Evolutionary conservation across 1,284 basidiomycete genomes (phyloP).

Genomic region (Rhizoctonia solani): DNA sequence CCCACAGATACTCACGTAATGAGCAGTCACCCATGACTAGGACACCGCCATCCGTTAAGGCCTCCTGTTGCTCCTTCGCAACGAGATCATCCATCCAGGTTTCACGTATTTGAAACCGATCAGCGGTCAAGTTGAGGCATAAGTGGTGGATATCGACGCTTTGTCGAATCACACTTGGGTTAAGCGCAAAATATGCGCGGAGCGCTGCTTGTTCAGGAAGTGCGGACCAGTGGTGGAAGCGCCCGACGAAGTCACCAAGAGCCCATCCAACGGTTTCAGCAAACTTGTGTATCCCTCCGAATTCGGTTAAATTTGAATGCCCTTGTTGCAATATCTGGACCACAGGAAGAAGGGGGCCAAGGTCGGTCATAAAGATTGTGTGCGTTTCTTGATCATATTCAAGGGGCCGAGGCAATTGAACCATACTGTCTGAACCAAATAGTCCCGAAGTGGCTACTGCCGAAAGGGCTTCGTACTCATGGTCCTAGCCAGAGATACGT

Average conservation of each 20-base stretch:
- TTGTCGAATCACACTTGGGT: constrained; percentile 73
- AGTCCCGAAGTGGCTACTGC: background rate
- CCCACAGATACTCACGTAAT: constrained; percentile 57
- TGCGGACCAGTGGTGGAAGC: constrained; percentile 7
- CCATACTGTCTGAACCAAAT: background rate
- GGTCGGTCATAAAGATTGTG: constrained; percentile 14
- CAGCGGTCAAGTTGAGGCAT: constrained; percentile 42
- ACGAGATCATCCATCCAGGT: constrained; percentile 48
- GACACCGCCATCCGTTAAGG: constrained; percentile 43
- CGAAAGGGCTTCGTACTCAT: constrained; percentile 13
- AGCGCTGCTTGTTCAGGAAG: background rate
- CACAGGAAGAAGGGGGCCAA: background rate
- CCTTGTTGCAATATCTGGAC: background rate
- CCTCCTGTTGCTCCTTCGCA: constrained; percentile 51
- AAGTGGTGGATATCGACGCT: constrained; percentile 69
- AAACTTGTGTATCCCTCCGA: background rate
- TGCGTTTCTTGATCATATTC: constrained; percentile 5
- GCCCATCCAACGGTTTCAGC: background rate
- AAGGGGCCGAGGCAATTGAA: constrained; percentile 8
- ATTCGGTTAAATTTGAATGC: too few species aligned
- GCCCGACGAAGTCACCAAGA: constrained; percentile 20
- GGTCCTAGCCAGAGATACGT: background rate
- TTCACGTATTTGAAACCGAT: constrained; percentile 84
- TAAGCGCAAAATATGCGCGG: constrained; percentile 22
- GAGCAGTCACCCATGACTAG: constrained; percentile 27